Percentiles rank a stretch among this genome's conserved stretches.
Conservation (phyloP, 1,139 yeast genomes). For the Sugiyamaella japonica region DNA sequence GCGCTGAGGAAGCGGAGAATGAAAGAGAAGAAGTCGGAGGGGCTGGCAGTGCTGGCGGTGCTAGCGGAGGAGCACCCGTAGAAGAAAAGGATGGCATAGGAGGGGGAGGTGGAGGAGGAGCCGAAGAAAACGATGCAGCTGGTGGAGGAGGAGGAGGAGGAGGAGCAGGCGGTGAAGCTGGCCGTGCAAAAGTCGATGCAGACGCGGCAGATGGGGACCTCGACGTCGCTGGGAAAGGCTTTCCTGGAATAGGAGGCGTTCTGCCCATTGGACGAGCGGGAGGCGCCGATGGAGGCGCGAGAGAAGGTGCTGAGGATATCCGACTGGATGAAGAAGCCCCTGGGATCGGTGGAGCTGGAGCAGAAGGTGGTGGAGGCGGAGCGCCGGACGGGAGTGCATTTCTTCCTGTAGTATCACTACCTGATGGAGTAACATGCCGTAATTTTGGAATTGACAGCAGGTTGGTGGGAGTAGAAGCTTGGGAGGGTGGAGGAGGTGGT, state of each 20-base stretch:
- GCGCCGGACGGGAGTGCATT: constrained; percentile 25
- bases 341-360: constrained; percentile 22
- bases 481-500: no score
- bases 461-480: constrained; percentile 13
- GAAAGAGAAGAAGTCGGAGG: constrained; percentile 16
- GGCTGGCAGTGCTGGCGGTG: constrained; percentile 14
- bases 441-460: constrained; percentile 16
- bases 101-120: constrained; percentile 23
- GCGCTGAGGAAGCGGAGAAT: neutral
- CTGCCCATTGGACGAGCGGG: constrained; percentile 20
- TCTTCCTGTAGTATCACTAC: constrained; percentile 10
- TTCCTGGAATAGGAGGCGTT: constrained; percentile 18
- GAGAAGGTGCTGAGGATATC: constrained; percentile 15
- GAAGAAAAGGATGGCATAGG: constrained; percentile 27
- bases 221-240: constrained; percentile 14
- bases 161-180: constrained; percentile 27
- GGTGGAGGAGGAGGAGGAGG: constrained; percentile 27
- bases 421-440: constrained; percentile 16
- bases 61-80: constrained; percentile 15
- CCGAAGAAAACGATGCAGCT: constrained; percentile 22
- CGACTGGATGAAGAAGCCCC: neutral
- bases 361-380: constrained; percentile 31
- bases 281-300: constrained; percentile 28
- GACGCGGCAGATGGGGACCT: constrained; percentile 27
- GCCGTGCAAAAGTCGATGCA: constrained; percentile 28